phyloP scores from a whole-genome alignment of 1,139 yeast species.

The Debaryomyces sp. region DNA sequence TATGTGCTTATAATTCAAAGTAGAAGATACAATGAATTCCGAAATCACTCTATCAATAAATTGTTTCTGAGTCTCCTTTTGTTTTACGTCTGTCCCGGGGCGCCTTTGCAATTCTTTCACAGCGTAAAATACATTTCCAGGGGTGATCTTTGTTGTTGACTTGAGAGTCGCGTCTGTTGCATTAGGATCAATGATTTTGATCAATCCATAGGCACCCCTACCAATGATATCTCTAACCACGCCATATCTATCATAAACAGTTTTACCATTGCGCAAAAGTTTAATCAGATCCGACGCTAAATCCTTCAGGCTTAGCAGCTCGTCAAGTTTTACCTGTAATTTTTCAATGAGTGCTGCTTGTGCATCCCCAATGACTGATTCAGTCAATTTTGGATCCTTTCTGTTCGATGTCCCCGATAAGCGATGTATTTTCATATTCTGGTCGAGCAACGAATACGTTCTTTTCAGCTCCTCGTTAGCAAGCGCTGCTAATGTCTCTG shows the following conservation, averaged over 20 bases:
- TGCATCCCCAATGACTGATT: constrained; percentile 59
- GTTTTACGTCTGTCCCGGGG: constrained; percentile 34
- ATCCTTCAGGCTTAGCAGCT: constrained; percentile 23
- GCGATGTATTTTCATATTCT: constrained; percentile 25
- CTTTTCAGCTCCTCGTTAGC: constrained; percentile 39
- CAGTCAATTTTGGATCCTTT: constrained; percentile 19
- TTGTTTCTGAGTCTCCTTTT: constrained; percentile 56
- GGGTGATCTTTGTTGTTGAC: constrained; percentile 2
- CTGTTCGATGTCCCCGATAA: constrained; percentile 24
- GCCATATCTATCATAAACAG: constrained; percentile 66
- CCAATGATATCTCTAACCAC: constrained; percentile 81
- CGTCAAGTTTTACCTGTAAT: constrained; percentile 45
- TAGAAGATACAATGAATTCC: constrained; percentile 75
- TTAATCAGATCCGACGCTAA: constrained; percentile 20
- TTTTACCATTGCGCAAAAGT: constrained; percentile 25
- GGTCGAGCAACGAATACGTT: constrained; percentile 34
- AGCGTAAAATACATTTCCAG: constrained; percentile 60
- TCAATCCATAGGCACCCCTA: constrained; percentile 84
- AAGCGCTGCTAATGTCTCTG: constrained; percentile 19
- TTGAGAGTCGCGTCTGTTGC: constrained; percentile 19
- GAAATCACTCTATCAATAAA: constrained; percentile 72
- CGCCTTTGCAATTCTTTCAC: constrained; percentile 62
- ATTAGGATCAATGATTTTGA: constrained; percentile 65
- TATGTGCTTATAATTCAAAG: constrained; percentile 69
- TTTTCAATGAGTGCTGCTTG: constrained; percentile 56